Conservation (phyloP, 169 alveolate species). For the Theileria orientalis region DNA sequence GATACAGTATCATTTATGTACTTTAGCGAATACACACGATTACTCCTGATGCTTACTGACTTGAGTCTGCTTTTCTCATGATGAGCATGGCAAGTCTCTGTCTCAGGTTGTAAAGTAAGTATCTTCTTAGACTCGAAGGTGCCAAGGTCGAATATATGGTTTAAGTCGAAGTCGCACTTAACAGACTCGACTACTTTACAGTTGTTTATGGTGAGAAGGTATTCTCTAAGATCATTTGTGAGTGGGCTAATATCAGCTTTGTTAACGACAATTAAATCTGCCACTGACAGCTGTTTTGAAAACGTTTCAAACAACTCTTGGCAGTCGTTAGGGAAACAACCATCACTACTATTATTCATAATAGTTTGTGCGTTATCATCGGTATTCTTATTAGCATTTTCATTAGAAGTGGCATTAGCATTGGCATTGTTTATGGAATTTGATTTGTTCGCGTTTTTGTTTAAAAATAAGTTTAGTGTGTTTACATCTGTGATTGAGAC, state of each 20-base stretch:
- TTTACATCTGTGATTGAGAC: constrained; percentile 48
- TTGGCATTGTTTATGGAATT: not conserved
- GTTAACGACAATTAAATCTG: constrained; percentile 77
- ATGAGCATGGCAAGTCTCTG: constrained; percentile 1
- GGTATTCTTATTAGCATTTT: not conserved
- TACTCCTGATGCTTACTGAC: constrained; percentile 26
- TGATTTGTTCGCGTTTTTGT: not conserved
- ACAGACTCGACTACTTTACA: constrained; percentile 14
- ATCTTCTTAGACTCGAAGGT: constrained; percentile 43
- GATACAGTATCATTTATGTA: constrained; percentile 42
- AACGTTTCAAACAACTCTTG: constrained; percentile 24
- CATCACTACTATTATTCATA: not conserved
- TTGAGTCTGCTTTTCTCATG: not conserved
- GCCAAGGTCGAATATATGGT: constrained; percentile 36
- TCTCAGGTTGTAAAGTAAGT: not conserved
- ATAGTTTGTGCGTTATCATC: not conserved
- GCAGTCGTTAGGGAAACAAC: not conserved
- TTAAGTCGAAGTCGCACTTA: constrained; percentile 34
- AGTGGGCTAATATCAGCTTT: constrained; percentile 64
- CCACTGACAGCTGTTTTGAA: constrained; percentile 73
- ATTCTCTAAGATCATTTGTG: not conserved
- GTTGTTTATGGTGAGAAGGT: not conserved
- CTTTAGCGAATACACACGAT: constrained; percentile 24
- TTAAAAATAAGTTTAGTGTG: not conserved
- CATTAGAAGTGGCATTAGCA: not conserved